These are phyloP conservation scores for Verticillium dahliae DNA, from an alignment of 2,329 filamentous ascomycete genomes.

Conservation along the genomic window DNA sequence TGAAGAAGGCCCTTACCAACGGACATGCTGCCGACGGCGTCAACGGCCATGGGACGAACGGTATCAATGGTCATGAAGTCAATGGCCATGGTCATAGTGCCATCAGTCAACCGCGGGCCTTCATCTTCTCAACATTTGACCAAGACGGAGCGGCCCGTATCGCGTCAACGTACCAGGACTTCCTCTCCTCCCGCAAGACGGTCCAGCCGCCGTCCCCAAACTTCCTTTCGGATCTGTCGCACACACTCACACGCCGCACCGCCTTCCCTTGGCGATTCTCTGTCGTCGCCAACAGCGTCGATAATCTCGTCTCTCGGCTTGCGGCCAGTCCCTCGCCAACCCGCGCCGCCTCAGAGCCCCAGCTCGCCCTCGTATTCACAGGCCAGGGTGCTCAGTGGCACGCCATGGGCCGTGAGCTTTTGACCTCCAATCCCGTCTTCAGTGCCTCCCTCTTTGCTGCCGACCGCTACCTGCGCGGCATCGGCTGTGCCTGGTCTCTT, in stretches of 20 bases:
- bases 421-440: slow-evolving; percentile 19
- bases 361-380: slow-evolving; percentile 17
- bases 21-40: too few species aligned
- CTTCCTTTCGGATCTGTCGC: slow-evolving; percentile 13
- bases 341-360: not conserved
- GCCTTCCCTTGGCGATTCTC: slow-evolving; percentile 15
- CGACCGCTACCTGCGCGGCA: slow-evolving; percentile 19
- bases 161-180: too few species aligned
- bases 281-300: slow-evolving; percentile 11
- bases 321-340: slow-evolving; percentile 6
- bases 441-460: slow-evolving; percentile 16
- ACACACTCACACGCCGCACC: slow-evolving; percentile 10
- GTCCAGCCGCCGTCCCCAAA: slow-evolving; percentile 5
- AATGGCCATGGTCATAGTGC: too few species aligned
- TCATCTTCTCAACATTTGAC: too few species aligned
- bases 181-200: too few species aligned
- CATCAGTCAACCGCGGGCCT: too few species aligned
- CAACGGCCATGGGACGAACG: too few species aligned
- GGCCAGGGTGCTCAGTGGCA: slow-evolving; percentile 20
- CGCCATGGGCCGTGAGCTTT: slow-evolving; percentile 16
- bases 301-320: slow-evolving; percentile 10
- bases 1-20: slow-evolving; percentile 4
- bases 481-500: slow-evolving; percentile 21
- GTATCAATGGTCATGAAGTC: too few species aligned
- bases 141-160: too few species aligned